Evolutionary conservation across 1,139 yeast species (phyloP).

Genomic region (Starmera stellimalicola): DNA sequence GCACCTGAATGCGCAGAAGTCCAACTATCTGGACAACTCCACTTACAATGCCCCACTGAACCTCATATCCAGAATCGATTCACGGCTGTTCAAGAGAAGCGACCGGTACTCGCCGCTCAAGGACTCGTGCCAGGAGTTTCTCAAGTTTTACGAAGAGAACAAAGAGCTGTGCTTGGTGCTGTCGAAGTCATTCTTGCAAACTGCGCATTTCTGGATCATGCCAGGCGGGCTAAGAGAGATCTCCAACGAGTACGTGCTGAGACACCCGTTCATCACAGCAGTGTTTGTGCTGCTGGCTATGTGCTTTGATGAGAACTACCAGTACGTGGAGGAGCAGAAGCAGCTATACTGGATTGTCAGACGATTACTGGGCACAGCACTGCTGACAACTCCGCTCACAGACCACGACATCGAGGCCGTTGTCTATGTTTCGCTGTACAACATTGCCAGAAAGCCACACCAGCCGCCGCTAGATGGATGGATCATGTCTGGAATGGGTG

Average conservation of each 20-base stretch:
- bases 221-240: slow-evolving; percentile 43
- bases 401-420: slow-evolving; percentile 50
- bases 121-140: slow-evolving; percentile 21
- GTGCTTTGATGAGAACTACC: slow-evolving; percentile 40
- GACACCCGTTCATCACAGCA: slow-evolving; percentile 40
- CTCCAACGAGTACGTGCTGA: slow-evolving; percentile 30
- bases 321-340: slow-evolving; percentile 34
- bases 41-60: slow-evolving; percentile 19
- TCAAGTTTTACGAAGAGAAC: slow-evolving; percentile 31
- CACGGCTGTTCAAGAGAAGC: slow-evolving; percentile 18
- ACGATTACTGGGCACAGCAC: slow-evolving; percentile 33
- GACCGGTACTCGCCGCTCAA: slow-evolving; percentile 10
- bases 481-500: slow-evolving; percentile 37
- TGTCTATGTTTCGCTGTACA: slow-evolving; percentile 39
- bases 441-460: slow-evolving; percentile 39
- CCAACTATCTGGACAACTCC: slow-evolving; percentile 19
- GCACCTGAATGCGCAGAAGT: slow-evolving; percentile 9
- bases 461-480: slow-evolving; percentile 40
- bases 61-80: slow-evolving; percentile 15
- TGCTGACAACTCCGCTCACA: slow-evolving; percentile 38
- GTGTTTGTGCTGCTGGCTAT: slow-evolving; percentile 41
- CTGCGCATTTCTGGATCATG: slow-evolving; percentile 44
- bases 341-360: slow-evolving; percentile 34
- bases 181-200: slow-evolving; percentile 32
- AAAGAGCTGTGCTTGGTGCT: slow-evolving; percentile 30